A percentile compares a stretch with the other conserved stretches of the same genome.
These are phyloP conservation scores for Calvatia gigantea DNA, from an alignment of 768 basidiomycete species.

Conservation along the genomic window DNA sequence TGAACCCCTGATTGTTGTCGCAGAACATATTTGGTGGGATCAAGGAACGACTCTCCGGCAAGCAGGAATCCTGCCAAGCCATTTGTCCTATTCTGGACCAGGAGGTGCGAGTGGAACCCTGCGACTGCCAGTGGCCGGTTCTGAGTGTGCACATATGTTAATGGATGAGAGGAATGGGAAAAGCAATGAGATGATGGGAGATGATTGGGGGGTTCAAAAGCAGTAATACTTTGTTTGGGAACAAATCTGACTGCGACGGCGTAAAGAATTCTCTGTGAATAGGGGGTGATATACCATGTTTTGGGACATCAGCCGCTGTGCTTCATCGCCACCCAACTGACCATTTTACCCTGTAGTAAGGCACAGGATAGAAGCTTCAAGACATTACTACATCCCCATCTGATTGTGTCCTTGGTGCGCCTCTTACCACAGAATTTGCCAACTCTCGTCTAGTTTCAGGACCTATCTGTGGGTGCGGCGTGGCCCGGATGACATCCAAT, in stretches of 20 bases:
- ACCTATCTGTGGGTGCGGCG: conserved; percentile 84
- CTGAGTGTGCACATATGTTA: conserved; percentile 33
- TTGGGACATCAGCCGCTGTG: too few relatives aligned
- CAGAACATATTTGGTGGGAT: conserved; percentile 47
- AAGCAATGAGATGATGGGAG: conserved; percentile 36
- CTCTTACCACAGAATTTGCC: conserved; percentile 81
- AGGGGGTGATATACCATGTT: too few relatives aligned
- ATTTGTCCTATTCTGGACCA: conserved; percentile 25
- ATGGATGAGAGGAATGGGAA: conserved; percentile 31
- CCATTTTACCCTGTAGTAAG: background rate
- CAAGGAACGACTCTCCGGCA: conserved; percentile 36
- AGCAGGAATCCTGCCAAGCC: conserved; percentile 31
- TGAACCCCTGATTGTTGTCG: background rate
- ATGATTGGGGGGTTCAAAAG: conserved; percentile 27
- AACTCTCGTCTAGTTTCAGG: conserved; percentile 90
- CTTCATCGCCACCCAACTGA: too few relatives aligned
- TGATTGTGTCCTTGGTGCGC: conserved; percentile 66
- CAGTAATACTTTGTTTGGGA: background rate
- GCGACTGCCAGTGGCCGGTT: conserved; percentile 35
- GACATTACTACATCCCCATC: conserved; percentile 67
- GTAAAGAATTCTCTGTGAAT: too few relatives aligned
- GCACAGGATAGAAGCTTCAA: conserved; percentile 22
- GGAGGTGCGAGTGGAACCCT: conserved; percentile 19
- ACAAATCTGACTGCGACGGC: too few relatives aligned
- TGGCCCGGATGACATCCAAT: conserved; percentile 85